phyloP scores from a whole-genome alignment of 2,329 filamentous ascomycete species.

The Chaetothyriales sp. region DNA sequence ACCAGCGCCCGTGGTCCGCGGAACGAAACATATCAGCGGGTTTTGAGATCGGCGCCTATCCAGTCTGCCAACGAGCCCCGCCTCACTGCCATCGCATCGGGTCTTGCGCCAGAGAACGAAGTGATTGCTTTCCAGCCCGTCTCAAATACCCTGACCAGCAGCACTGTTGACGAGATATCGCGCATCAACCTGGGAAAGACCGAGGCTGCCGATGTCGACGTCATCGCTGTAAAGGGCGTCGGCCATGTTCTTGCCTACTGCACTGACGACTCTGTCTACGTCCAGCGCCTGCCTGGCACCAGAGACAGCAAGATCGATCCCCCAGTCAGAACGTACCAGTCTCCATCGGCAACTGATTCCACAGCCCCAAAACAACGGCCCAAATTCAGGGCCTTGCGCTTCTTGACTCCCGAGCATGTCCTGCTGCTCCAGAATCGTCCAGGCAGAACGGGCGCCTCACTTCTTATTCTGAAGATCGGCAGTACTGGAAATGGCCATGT shows the following conservation, averaged over 20 bases:
- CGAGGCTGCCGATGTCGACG: slow-evolving; percentile 33
- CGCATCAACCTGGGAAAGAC: slow-evolving; percentile 38
- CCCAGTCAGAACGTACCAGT: slow-evolving; percentile 10
- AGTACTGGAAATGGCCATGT: slow-evolving; percentile 21
- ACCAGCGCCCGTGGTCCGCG: slow-evolving; percentile 27
- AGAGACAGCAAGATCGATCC: slow-evolving; percentile 30
- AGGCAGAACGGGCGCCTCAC: slow-evolving; percentile 23
- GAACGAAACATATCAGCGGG: slow-evolving; percentile 47
- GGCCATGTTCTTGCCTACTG: slow-evolving; percentile 65
- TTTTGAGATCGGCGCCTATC: slow-evolving; percentile 44
- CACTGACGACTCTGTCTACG: slow-evolving; percentile 59
- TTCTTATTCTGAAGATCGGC: slow-evolving; percentile 23
- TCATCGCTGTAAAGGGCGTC: slow-evolving; percentile 5
- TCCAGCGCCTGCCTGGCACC: slow-evolving; percentile 45
- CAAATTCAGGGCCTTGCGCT: slow-evolving; percentile 32
- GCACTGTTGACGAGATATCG: slow-evolving; percentile 45
- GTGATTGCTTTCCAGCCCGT: slow-evolving; percentile 58
- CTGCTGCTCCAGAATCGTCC: slow-evolving; percentile 44
- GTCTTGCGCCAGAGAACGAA: slow-evolving; percentile 60
- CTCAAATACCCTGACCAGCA: slow-evolving; percentile 28
- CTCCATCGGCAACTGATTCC: slow-evolving; percentile 6
- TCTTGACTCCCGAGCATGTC: slow-evolving; percentile 34
- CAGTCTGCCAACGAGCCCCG: slow-evolving; percentile 31
- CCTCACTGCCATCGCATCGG: slow-evolving; percentile 66
- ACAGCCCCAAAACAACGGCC: slow-evolving; percentile 25